Evolutionary conservation across 345 rosid genomes (phyloP), one percentile per base, ranked within the genome.

Genomic region (Arabis alpina): DNA sequence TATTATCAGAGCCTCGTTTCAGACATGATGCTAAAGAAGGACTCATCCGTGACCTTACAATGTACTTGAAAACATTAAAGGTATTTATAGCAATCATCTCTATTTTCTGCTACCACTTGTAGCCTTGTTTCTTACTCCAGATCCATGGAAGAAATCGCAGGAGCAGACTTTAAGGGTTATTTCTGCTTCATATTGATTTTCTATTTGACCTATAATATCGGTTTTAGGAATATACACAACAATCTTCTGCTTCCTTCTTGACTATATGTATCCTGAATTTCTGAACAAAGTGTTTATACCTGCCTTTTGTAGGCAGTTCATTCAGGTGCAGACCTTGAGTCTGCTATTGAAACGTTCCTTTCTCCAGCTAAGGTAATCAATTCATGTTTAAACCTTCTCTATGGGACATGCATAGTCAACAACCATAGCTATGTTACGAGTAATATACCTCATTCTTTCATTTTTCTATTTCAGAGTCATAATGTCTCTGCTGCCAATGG

Each of bases 311-410:
- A 94, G 99, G 97, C 96, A 23, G 99, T 94, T 74, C 99, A 94
- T 83, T 94, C 97, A 44, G 99, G 99, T 81, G 99, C 97, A 61
- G 97, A 94, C 84, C 95, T 94, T 37, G 99, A 91, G 77, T 88
- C 99, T 80, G 92, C 99, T 64, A 80, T 91, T 75, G 71, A 89
- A 52, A 89, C 83, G 76, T 89, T 54, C 54, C 61, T 70, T 51
- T 66, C 72, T 62, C 60, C 73, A 27, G 28, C 64, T 27, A 75
- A 68, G 79, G 79, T 75, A 61, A 16, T 13, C 30, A 40, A 2
- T n/a, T 54, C 32, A 43, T 58, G 36, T 30, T 53, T 45, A n/a
- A 43, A 59, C 16, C 4, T 44, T 59, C 67, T 14, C 12, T 36
- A 34, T 73, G 28, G 41, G 15, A 55, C 52, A 64, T 37, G 37